Percentiles rank a stretch among this genome's conserved stretches.
These are phyloP conservation scores for Asterophora parasitica DNA, from an alignment of 768 basidiomycete species.

Conservation along the genomic window DNA sequence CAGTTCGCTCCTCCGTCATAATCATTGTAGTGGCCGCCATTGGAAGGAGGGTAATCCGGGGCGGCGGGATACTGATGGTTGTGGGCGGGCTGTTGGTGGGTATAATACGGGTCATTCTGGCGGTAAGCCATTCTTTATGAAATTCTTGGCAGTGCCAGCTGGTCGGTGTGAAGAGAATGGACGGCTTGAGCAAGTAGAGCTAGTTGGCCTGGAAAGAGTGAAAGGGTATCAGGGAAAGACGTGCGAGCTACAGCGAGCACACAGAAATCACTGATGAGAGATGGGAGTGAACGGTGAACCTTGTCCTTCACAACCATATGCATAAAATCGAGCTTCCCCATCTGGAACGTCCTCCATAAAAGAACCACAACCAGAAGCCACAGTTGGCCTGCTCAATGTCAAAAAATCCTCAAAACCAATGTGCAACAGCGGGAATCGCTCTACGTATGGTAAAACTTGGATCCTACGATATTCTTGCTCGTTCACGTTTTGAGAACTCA, in stretches of 20 bases:
- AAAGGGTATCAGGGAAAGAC: constrained; percentile 6
- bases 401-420: too few species aligned
- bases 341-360: constrained; percentile 7
- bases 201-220: constrained; percentile 11
- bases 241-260: neutral
- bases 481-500: too few species aligned
- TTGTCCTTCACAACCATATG: constrained; percentile 9
- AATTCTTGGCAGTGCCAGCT: neutral
- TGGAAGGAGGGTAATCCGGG: constrained; percentile 32
- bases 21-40: constrained; percentile 32
- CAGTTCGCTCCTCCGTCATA: constrained; percentile 41
- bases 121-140: constrained; percentile 45
- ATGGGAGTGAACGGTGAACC: constrained; percentile 5
- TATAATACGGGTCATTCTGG: constrained; percentile 49
- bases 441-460: too few species aligned
- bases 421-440: too few species aligned
- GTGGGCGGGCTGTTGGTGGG: constrained; percentile 21
- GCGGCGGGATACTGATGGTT: constrained; percentile 20
- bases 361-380: too few species aligned
- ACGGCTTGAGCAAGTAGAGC: constrained; percentile 17
- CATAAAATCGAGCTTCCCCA: constrained; percentile 4
- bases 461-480: too few species aligned
- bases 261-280: constrained; percentile 6
- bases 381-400: too few species aligned
- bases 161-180: constrained; percentile 17